A percentile compares a stretch with the other conserved stretches of the same genome.
phyloP scores from a whole-genome alignment of 106 monocot species.

The Phalaenopsis equestris region DNA sequence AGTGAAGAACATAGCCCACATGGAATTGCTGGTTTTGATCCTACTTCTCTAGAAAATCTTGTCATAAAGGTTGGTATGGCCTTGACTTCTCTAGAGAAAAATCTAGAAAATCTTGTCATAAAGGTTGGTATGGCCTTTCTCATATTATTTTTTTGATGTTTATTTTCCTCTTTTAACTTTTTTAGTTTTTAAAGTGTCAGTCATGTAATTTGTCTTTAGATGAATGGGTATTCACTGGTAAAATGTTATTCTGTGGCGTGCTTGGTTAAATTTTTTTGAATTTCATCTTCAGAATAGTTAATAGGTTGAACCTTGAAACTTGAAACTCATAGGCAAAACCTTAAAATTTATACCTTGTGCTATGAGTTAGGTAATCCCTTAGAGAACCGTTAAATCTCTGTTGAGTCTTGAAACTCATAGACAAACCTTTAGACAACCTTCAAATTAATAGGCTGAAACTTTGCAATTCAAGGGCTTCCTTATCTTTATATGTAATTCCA shows the following conservation, averaged over 20 bases:
- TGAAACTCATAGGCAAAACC: too few relatives aligned
- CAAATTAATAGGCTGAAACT: too few relatives aligned
- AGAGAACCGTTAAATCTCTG: too few relatives aligned
- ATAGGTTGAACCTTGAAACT: too few relatives aligned
- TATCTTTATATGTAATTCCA: too few relatives aligned
- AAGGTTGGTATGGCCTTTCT: conserved; percentile 39
- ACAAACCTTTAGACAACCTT: too few relatives aligned
- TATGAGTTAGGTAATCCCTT: too few relatives aligned
- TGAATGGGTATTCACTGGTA: not conserved
- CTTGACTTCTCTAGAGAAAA: conserved; percentile 21
- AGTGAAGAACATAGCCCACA: conserved; percentile 28
- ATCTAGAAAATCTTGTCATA: conserved; percentile 59
- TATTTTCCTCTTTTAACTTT: not conserved
- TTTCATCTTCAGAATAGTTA: not conserved
- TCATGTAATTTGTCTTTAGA: not conserved
- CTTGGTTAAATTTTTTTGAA: not conserved
- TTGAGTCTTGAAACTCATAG: too few relatives aligned
- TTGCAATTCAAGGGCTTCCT: too few relatives aligned
- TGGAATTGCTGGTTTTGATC: conserved; percentile 27
- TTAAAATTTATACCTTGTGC: too few relatives aligned
- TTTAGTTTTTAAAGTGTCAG: not conserved
- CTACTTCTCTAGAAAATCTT: conserved; percentile 46
- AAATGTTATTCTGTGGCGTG: not conserved
- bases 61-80: conserved; percentile 60
- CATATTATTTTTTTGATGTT: not conserved